Percentiles rank a stretch among this genome's conserved stretches.
These are phyloP conservation scores for Carnegiea gigantea DNA, from an alignment of 179 eudicot genomes.

Conservation along the genomic window DNA sequence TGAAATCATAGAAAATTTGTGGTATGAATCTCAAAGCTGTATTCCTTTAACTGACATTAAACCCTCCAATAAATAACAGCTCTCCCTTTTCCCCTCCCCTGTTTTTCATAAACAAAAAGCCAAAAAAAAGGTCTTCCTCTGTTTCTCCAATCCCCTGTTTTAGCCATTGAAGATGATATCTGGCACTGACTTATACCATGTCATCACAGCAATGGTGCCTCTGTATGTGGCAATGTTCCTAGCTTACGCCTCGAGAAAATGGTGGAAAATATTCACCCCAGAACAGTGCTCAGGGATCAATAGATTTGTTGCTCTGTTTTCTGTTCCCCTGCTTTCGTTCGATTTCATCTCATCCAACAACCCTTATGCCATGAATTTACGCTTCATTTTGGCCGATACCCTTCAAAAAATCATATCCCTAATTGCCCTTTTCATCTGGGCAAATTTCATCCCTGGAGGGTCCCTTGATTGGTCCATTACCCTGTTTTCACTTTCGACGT, in stretches of 20 bases:
- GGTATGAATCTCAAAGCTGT: background rate
- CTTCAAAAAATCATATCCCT: background rate
- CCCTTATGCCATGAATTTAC: background rate
- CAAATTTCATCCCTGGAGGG: background rate
- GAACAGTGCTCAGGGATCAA: background rate
- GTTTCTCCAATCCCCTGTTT: background rate
- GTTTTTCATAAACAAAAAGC: too few species aligned
- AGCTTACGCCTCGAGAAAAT: background rate
- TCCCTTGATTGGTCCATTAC: background rate
- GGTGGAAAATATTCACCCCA: constrained; percentile 2
- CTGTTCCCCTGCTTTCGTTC: background rate
- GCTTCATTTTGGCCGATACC: background rate
- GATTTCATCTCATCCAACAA: background rate
- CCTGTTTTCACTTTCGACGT: background rate
- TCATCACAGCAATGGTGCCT: background rate
- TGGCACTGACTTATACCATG: background rate
- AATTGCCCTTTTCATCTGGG: background rate
- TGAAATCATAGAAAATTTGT: background rate
- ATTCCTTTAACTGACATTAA: background rate
- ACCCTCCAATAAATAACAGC: background rate
- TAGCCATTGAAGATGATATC: background rate
- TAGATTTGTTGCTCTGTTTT: background rate
- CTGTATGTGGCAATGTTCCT: background rate
- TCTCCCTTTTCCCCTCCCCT: background rate
- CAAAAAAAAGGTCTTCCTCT: background rate